A percentile compares a stretch with the other conserved stretches of the same genome.
Evolutionary conservation across 176 grass and related monocot genomes (phyloP).

Genomic region (Oryza brachyantha): DNA sequence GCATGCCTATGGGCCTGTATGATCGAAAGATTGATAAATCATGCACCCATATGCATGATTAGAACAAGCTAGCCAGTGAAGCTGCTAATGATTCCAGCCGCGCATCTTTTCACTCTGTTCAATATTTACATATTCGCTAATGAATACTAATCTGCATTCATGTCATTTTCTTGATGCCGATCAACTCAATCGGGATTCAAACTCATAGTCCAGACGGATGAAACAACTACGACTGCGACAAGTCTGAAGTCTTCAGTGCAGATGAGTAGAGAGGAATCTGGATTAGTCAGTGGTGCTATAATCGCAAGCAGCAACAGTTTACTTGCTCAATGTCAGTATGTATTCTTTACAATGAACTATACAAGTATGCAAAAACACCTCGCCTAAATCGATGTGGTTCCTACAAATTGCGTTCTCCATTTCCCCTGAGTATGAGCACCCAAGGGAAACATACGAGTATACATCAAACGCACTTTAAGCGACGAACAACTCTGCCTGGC

Average conservation of each 20-base stretch:
- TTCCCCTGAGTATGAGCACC: neutral
- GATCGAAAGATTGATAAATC: too few species aligned
- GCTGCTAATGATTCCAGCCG: too few species aligned
- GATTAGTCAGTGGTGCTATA: neutral
- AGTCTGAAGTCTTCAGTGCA: too few species aligned
- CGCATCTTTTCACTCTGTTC: too few species aligned
- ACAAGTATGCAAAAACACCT: constrained; percentile 17
- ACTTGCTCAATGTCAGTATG: constrained; percentile 30
- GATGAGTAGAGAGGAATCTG: neutral
- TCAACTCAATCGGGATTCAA: neutral
- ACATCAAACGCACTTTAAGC: constrained; percentile 47
- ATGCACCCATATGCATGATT: too few species aligned
- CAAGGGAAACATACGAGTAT: neutral
- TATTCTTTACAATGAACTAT: constrained; percentile 35
- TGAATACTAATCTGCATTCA: too few species aligned
- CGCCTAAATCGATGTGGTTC: constrained; percentile 34
- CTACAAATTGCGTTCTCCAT: constrained; percentile 16
- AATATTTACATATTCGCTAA: too few species aligned
- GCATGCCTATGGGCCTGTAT: too few species aligned
- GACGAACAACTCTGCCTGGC: constrained; percentile 83
- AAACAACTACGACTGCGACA: neutral
- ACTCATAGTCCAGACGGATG: neutral
- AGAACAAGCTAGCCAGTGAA: too few species aligned
- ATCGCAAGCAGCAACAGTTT: neutral
- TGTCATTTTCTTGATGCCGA: neutral